phyloP scores from a whole-genome alignment of 805 yeast genomes.

The Nakazawaea anatomiae region DNA sequence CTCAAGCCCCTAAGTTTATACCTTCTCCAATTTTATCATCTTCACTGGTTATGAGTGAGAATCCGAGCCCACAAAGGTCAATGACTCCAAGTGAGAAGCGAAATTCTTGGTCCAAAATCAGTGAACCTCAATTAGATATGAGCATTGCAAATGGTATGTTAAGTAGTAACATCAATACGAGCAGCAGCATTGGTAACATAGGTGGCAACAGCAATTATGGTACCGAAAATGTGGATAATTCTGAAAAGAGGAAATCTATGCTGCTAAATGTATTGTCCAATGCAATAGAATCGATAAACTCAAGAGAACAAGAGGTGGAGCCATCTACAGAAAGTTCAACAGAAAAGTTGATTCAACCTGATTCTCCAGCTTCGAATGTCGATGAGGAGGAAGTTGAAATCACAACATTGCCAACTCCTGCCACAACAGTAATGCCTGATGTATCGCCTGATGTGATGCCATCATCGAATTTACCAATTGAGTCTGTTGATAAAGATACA shows the following conservation, averaged over 20 bases:
- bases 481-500: too few species aligned
- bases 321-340: background rate
- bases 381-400: background rate
- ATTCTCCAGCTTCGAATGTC: background rate
- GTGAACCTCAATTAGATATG: conserved; percentile 27
- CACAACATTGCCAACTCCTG: background rate
- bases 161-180: background rate
- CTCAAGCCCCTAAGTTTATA: background rate
- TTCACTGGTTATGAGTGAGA: background rate
- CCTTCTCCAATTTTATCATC: background rate
- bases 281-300: conserved; percentile 22
- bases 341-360: background rate
- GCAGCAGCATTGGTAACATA: background rate
- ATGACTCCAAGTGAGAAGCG: conserved; percentile 19
- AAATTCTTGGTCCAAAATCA: conserved; percentile 23
- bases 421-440: background rate
- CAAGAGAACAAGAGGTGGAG: background rate
- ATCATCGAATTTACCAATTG: too few species aligned
- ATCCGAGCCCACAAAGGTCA: background rate
- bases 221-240: conserved; percentile 5
- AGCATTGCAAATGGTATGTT: conserved; percentile 11
- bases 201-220: background rate
- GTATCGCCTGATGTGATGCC: too few species aligned
- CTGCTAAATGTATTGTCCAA: conserved; percentile 26
- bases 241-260: conserved; percentile 25